These are phyloP conservation scores for Piper longum DNA, from an alignment of 164 flowering plant species.

Conservation along the genomic window DNA sequence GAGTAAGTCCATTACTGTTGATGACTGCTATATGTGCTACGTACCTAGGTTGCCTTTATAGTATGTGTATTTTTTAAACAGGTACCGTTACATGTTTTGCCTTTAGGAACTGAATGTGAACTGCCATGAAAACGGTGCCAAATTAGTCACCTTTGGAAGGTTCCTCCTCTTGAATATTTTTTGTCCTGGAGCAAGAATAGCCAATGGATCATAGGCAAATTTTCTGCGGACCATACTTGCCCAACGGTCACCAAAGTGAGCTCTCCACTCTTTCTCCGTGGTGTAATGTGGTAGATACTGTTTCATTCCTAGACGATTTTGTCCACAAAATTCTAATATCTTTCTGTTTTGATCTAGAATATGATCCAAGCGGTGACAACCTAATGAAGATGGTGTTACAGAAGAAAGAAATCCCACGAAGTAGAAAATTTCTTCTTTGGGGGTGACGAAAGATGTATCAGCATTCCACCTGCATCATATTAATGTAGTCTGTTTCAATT, in stretches of 20 bases:
- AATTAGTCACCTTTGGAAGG: conserved; percentile 9
- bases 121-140: background rate
- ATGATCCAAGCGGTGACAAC: conserved; percentile 39
- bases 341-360: conserved; percentile 38
- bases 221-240: conserved; percentile 49
- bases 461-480: conserved; percentile 56
- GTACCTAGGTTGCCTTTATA: background rate
- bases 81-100: background rate
- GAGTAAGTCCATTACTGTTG: background rate
- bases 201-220: conserved; percentile 60
- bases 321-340: conserved; percentile 46
- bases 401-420: conserved; percentile 66
- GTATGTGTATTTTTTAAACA: no score
- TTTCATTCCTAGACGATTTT: conserved; percentile 33
- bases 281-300: conserved; percentile 74
- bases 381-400: conserved; percentile 48
- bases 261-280: conserved; percentile 54
- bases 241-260: conserved; percentile 76
- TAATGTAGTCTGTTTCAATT: background rate
- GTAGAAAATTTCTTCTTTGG: conserved; percentile 72
- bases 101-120: no score
- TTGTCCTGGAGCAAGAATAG: conserved; percentile 86
- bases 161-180: conserved; percentile 48
- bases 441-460: conserved; percentile 66
- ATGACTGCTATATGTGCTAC: background rate